Base-by-base conservation (phyloP, 2,329 filamentous ascomycete genomes). In the Aspergillus sp. region DNA sequence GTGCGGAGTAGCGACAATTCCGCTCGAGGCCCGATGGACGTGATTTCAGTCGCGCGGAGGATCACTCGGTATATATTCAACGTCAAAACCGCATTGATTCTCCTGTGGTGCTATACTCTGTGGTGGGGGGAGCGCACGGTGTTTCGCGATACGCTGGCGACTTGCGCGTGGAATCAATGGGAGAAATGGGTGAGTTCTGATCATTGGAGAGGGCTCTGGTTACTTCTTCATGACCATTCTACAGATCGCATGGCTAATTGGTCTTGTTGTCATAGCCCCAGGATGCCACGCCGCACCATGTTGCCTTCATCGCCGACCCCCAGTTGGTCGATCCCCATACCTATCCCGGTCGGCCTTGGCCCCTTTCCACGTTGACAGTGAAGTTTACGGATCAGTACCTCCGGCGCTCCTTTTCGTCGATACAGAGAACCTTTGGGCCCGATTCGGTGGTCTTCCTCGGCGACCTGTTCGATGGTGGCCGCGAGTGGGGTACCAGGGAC, bases 311-410 rank as follows among this genome's bases (percentile, higher is more conserved):
- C 60, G 91, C 92, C 55, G 92, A 97, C 67, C 92, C 92, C 41
- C 92, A 97, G 70, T 81, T 97, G 53, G 91, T 94, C 65, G 92
- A 97, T 71, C 89, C 91, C 50, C 90, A 97, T 71, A 95, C 91
- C n/a, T 97, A 97, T 65, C 90, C 91, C 2, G 91, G 88, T 61
- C 86, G 92, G 42, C 86, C 85, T 36, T 88, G 86, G 86, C 86
- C 85, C 10, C 73, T 89, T n/a, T 86, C 84, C 6, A 78, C 78
- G 6, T 69, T 88, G 54, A 88, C 87, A 1, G 79, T 87, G 54
- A 76, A 77, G 53, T 86, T 96, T 62, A 95, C 92, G 51, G 94
- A 99, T 72, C 88, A 91, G 66, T 99, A 97, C 72, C 82, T 99
- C 58, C 85, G 87, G 38, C 85, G 92, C 40, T 86, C 88, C 7